Evolutionary conservation across 306 rosid genomes (phyloP).

Genomic region (Echinosophora koreensis): DNA sequence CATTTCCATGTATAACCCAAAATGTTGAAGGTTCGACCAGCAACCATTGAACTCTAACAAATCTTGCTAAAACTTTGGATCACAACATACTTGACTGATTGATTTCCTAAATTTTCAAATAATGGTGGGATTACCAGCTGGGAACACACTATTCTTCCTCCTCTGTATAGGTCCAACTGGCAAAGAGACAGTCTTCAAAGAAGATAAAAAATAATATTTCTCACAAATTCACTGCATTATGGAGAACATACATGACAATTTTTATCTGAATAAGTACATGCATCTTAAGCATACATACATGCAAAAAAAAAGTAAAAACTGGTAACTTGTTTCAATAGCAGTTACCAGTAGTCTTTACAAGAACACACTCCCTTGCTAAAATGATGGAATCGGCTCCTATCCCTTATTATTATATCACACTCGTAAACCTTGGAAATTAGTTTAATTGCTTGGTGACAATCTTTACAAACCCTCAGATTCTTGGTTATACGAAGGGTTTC

Average conservation of each 20-base stretch:
- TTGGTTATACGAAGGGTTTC: slow-evolving; percentile 66
- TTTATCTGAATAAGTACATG: not conserved
- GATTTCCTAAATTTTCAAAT: not conserved
- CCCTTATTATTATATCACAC: slow-evolving; percentile 66
- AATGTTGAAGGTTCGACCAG: not conserved
- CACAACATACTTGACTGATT: not conserved
- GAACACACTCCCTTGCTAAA: slow-evolving; percentile 69
- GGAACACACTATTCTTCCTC: not conserved
- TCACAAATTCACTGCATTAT: not conserved
- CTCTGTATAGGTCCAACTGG: not conserved
- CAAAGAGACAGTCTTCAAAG: not conserved
- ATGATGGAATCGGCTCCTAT: slow-evolving; percentile 76
- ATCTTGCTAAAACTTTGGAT: not conserved
- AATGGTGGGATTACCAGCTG: not conserved
- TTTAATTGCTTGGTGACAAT: slow-evolving; percentile 75
- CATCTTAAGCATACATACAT: not conserved
- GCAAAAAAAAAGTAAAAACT: not conserved
- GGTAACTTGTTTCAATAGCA: not conserved
- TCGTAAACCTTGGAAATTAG: slow-evolving; percentile 58
- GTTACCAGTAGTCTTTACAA: slow-evolving; percentile 69
- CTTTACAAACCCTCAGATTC: slow-evolving; percentile 71
- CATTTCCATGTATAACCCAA: not conserved
- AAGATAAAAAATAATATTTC: not conserved
- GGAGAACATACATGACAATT: not conserved
- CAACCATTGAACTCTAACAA: not conserved